A percentile compares a stretch with the other conserved stretches of the same genome.
These are phyloP conservation scores for Monilinia fructicola DNA, from an alignment of 2,329 filamentous ascomycete species.

Conservation along the genomic window DNA sequence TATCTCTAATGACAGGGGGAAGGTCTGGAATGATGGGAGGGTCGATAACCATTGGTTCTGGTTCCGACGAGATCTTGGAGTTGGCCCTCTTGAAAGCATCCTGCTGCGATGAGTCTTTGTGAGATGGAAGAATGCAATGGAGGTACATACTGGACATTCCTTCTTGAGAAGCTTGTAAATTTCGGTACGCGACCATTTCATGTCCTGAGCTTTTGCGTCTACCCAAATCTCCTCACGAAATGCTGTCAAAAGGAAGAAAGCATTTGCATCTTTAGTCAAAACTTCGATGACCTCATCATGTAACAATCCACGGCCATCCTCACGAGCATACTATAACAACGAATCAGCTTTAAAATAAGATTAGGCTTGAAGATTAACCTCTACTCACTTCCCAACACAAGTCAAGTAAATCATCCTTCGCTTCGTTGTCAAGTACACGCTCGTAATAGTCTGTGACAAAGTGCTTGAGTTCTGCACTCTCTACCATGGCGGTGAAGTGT, in stretches of 20 bases:
- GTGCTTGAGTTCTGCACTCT: slow-evolving; percentile 21
- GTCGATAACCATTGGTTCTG: slow-evolving; percentile 5
- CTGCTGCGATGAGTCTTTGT: not conserved
- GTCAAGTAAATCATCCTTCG: slow-evolving; percentile 11
- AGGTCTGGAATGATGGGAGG: not conserved
- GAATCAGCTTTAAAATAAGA: not conserved
- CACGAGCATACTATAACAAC: slow-evolving; percentile 9
- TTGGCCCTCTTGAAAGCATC: slow-evolving; percentile 3
- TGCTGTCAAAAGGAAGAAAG: slow-evolving; percentile 15
- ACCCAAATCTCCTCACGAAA: slow-evolving; percentile 18
- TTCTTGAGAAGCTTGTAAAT: slow-evolving; percentile 17
- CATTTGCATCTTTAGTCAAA: slow-evolving; percentile 19
- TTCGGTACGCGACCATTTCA: slow-evolving; percentile 13
- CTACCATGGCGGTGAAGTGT: slow-evolving; percentile 17
- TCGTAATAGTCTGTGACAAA: slow-evolving; percentile 24
- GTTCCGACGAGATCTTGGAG: not conserved
- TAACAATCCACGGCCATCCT: slow-evolving; percentile 19
- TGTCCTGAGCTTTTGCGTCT: not conserved
- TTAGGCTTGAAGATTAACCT: not conserved
- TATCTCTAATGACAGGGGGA: not conserved
- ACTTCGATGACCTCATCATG: slow-evolving; percentile 10
- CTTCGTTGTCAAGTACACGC: slow-evolving; percentile 2
- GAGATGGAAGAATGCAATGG: not conserved
- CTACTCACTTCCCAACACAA: slow-evolving; percentile 21
- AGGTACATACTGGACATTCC: slow-evolving; percentile 16